Conservation (phyloP, 352 stramenopile genomes). For the Globisporangium canariense region DNA sequence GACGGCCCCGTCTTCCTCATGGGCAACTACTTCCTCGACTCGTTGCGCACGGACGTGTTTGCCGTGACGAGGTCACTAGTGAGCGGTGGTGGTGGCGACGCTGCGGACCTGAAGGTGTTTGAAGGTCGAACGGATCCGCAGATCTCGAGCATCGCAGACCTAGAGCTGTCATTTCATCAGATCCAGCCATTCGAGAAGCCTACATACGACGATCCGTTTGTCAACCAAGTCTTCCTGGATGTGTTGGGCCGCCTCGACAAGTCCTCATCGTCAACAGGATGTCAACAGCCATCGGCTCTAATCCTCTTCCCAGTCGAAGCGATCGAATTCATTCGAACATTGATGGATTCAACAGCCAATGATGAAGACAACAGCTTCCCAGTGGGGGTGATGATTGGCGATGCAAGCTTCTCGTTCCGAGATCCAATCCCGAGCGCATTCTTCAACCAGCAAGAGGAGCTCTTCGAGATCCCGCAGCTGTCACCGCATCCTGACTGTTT, state of each 20-base stretch:
- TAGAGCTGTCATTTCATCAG: slow-evolving; percentile 38
- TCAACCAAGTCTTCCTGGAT: slow-evolving; percentile 41
- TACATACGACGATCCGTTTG: slow-evolving; percentile 33
- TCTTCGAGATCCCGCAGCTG: slow-evolving; percentile 63
- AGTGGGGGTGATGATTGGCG: slow-evolving; percentile 36
- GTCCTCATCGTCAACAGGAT: background rate
- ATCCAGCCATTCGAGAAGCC: slow-evolving; percentile 22
- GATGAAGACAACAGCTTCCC: slow-evolving; percentile 17
- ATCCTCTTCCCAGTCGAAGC: slow-evolving; percentile 71
- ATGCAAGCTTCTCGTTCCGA: slow-evolving; percentile 60
- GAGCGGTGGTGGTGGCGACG: background rate
- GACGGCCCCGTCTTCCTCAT: slow-evolving; percentile 67
- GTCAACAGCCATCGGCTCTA: slow-evolving; percentile 29
- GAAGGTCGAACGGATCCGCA: slow-evolving; percentile 39
- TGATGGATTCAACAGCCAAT: slow-evolving; percentile 16
- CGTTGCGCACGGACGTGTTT: slow-evolving; percentile 67
- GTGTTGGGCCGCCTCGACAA: slow-evolving; percentile 26
- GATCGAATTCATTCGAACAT: slow-evolving; percentile 43
- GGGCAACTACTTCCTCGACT: slow-evolving; percentile 85
- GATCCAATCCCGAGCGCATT: slow-evolving; percentile 62
- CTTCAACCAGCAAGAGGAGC: slow-evolving; percentile 22
- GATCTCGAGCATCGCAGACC: slow-evolving; percentile 44
- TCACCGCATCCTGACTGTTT: slow-evolving; percentile 81
- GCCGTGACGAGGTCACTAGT: slow-evolving; percentile 23
- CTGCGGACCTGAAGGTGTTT: slow-evolving; percentile 22